Evolutionary conservation across 768 basidiomycete species (phyloP).

Genomic region (Agrocybe pediades): DNA sequence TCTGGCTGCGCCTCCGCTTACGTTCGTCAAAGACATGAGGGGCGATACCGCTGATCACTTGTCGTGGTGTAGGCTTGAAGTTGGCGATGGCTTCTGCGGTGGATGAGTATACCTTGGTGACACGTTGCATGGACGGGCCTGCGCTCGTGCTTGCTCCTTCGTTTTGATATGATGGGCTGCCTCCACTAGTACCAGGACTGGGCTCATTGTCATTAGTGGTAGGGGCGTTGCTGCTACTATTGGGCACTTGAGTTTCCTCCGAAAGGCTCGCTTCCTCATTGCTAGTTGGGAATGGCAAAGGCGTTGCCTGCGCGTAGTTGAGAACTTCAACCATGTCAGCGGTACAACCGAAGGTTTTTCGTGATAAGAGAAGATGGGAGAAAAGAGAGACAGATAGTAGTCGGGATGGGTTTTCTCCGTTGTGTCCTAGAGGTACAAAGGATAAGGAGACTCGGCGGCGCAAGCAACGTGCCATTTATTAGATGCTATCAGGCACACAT

Average conservation of each 20-base stretch:
- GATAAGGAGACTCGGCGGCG: conserved; percentile 16
- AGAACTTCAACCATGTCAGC: background rate
- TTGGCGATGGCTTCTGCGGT: conserved; percentile 36
- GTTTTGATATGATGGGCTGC: background rate
- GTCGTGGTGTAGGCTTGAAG: conserved; percentile 41
- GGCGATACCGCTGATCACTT: conserved; percentile 45
- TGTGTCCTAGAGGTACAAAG: conserved; percentile 6
- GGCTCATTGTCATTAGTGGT: background rate
- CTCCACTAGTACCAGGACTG: background rate
- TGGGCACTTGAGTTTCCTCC: background rate
- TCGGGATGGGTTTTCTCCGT: conserved; percentile 13
- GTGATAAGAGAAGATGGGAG: conserved; percentile 12
- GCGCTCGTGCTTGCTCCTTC: conserved; percentile 1
- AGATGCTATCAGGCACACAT: conserved; percentile 19
- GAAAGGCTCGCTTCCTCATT: background rate
- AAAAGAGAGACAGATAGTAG: conserved; percentile 8
- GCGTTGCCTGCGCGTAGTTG: background rate
- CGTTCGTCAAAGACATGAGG: conserved; percentile 48
- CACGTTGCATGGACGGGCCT: conserved; percentile 3
- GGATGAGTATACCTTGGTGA: conserved; percentile 12
- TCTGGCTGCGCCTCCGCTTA: conserved; percentile 26
- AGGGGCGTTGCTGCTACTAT: background rate
- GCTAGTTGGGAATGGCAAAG: background rate
- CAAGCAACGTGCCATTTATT: conserved; percentile 16
- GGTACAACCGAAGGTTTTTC: background rate